Evolutionary conservation across 345 rosid species (phyloP), one percentile per base, ranked within the genome.

Genomic region (Syzygium oleosum): DNA sequence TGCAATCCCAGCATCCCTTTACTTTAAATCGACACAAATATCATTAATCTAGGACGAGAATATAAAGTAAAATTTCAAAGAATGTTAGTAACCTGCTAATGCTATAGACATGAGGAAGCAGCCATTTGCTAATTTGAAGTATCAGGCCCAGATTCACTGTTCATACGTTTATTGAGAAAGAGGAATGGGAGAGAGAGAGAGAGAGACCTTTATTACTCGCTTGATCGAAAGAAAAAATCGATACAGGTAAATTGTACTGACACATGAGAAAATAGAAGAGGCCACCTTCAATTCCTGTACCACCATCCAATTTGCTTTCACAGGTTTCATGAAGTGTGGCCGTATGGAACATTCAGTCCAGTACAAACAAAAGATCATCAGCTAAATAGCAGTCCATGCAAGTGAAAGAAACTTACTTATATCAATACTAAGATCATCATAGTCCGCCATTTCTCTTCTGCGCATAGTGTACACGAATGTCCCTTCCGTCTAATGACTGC

Each of bases 401-500:
- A 85, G 55, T 84, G 78, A 87, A 61, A 77, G 22, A 27, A 38
- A 29, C 51, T 10, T 78, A 85, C 21, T 27, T 52, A 23, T 49
- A 46, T 41, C 34, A 1, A 16, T 9, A 22, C 9, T 34, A 19
- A 27, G 43, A 53, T 38, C 56, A 73, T 89, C 88, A 73, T 0
- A 73, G 79, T 61, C 25, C 3, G 5, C 54, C 78, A 59, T 56
- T 89, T 59, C 73, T 87, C 87, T 89, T 90, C 86, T 87, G 89
- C 41, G 95, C 98, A 90, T 93, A 94, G 78, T 89, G 91, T 31
- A 95, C 90, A 1, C 94, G 91, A 43, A 95, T 93, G 65, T 88
- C 94, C 94, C 96, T 94, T 29, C 95, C 99, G 63, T 95, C 99
- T 19, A 95, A 86, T 84, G 88, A 86, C 98, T 95, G 86, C 83